Evolutionary conservation across 164 flowering plant species (phyloP).

Genomic region (Vitis riparia): DNA sequence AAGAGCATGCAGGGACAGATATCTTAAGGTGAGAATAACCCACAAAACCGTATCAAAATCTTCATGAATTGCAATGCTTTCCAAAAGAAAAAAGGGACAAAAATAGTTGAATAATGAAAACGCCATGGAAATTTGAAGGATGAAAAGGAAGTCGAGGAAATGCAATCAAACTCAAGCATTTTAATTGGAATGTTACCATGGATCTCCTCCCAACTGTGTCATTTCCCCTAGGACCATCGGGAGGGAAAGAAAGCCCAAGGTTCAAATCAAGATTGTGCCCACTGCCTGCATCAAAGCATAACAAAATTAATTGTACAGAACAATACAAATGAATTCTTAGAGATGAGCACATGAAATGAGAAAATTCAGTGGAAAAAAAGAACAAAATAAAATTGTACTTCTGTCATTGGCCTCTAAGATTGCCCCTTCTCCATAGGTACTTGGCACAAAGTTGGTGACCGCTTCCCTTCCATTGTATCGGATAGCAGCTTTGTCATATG

Average conservation of each 20-base stretch:
- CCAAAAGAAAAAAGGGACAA: too few species aligned
- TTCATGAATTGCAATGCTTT: too few species aligned
- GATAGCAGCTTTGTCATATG: constrained; percentile 75
- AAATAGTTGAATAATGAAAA: too few species aligned
- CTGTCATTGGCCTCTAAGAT: constrained; percentile 26
- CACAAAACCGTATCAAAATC: too few species aligned
- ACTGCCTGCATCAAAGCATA: constrained; percentile 27
- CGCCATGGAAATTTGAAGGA: neutral
- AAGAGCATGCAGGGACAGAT: too few species aligned
- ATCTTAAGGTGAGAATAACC: too few species aligned
- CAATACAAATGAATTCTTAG: neutral
- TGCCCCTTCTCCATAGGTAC: constrained; percentile 46
- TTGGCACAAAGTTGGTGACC: constrained; percentile 68
- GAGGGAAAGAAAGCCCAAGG: constrained; percentile 58
- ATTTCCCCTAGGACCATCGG: constrained; percentile 28
- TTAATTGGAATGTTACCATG: constrained; percentile 24
- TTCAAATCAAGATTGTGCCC: constrained; percentile 60
- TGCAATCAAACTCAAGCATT: neutral
- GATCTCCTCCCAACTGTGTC: constrained; percentile 19
- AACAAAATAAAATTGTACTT: constrained; percentile 23
- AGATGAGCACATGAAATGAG: neutral
- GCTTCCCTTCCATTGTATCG: constrained; percentile 72
- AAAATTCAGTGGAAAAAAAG: neutral
- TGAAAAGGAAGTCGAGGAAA: neutral
- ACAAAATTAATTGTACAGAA: neutral